Conservation (phyloP, 495 filamentous ascomycete species). For the Immersiella caudata region DNA sequence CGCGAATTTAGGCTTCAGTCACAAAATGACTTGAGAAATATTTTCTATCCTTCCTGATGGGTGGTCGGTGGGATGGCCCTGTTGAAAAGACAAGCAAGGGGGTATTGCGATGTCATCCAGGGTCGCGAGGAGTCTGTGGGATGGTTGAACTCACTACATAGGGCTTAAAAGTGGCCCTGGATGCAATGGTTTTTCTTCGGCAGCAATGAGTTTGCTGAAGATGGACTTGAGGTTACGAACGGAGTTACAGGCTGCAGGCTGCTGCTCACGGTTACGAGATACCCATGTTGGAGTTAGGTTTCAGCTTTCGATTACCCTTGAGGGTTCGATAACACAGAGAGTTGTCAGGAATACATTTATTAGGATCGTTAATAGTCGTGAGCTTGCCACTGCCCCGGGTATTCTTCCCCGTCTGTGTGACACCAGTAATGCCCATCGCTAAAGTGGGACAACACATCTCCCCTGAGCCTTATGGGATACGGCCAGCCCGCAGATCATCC, state of each 20-base stretch:
- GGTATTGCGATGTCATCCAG: no score
- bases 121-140: no score
- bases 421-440: background rate
- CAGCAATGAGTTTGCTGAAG: background rate
- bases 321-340: background rate
- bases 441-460: background rate
- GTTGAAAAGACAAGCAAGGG: no score
- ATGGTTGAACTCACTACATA: no score
- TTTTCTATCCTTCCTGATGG: no score
- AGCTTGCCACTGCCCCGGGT: background rate
- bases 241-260: background rate
- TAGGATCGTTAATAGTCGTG: background rate
- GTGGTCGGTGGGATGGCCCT: no score
- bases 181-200: background rate
- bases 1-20: no score
- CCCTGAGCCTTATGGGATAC: background rate
- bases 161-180: background rate
- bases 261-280: background rate
- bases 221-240: no score
- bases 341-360: background rate
- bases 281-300: background rate
- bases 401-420: background rate
- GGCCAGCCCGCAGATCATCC: background rate
- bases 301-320: background rate
- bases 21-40: no score